phyloP scores from a whole-genome alignment of 805 yeast genomes.

The Pichia eremophila region DNA sequence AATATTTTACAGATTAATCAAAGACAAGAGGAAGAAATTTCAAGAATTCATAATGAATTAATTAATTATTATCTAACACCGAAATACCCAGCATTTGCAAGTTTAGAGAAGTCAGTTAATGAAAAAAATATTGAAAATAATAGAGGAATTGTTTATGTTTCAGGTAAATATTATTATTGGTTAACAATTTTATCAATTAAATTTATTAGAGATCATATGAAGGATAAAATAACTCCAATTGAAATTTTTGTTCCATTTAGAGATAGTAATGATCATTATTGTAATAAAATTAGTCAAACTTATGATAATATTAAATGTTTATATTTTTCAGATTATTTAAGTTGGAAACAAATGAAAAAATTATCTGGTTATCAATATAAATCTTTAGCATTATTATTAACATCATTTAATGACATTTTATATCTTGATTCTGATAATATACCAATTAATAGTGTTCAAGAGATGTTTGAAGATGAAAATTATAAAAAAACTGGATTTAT shows the following conservation, averaged over 20 bases:
- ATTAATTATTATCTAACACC: slow-evolving; percentile 12
- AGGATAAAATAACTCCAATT: slow-evolving; percentile 29
- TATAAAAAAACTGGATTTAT: slow-evolving; percentile 44
- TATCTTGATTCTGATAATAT: slow-evolving; percentile 36
- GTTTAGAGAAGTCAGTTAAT: slow-evolving; percentile 5
- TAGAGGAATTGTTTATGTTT: slow-evolving; percentile 24
- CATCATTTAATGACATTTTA: slow-evolving; percentile 34
- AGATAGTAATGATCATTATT: slow-evolving; percentile 35
- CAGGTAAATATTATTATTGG: slow-evolving; percentile 24
- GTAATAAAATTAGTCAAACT: slow-evolving; percentile 32
- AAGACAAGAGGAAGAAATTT: slow-evolving; percentile 19
- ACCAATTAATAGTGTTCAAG: slow-evolving; percentile 28
- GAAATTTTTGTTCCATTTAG: slow-evolving; percentile 39
- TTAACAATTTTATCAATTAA: slow-evolving; percentile 24
- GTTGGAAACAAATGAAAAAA: slow-evolving; percentile 17
- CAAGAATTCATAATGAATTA: slow-evolving; percentile 14
- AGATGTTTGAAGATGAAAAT: slow-evolving; percentile 28
- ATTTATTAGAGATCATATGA: slow-evolving; percentile 19
- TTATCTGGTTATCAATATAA: slow-evolving; percentile 15
- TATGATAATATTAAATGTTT: slow-evolving; percentile 34
- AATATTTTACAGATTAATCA: slow-evolving; percentile 16
- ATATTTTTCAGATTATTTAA: slow-evolving; percentile 28
- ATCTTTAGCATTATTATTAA: slow-evolving; percentile 27
- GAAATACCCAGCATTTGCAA: slow-evolving; percentile 8
- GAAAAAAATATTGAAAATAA: slow-evolving; percentile 6